Conservation (phyloP, 257 asterid species). For the Solanum pennellii region DNA sequence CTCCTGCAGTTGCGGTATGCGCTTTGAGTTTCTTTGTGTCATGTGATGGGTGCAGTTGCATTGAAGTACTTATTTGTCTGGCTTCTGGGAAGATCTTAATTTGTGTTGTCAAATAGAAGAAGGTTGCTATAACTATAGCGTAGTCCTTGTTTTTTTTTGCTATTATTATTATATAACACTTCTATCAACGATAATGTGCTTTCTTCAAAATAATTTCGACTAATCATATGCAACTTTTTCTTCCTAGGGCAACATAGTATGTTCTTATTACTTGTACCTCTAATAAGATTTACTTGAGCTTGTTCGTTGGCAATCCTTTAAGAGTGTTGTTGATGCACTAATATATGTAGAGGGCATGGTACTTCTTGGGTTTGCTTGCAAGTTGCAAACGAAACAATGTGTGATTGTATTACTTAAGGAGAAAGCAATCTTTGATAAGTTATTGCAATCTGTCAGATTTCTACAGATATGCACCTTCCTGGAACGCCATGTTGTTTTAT, state of each 20-base stretch:
- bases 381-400: neutral
- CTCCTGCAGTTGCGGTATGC: slow-evolving; percentile 84
- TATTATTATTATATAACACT: neutral
- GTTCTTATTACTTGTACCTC: neutral
- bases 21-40: slow-evolving; percentile 6
- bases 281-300: neutral
- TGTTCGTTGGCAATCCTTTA: neutral
- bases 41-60: neutral
- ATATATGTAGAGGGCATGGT: neutral
- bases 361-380: neutral
- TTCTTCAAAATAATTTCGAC: neutral
- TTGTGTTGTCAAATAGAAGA: neutral
- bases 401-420: neutral
- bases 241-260: neutral
- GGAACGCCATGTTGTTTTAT: neutral
- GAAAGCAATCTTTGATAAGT: neutral
- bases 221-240: neutral
- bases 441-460: neutral
- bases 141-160: neutral
- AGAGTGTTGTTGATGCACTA: neutral
- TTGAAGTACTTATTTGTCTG: neutral
- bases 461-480: neutral
- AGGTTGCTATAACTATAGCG: neutral
- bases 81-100: neutral
- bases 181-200: neutral